phyloP scores from a whole-genome alignment of 163 green algal genomes.

The Chloromonas sp. region DNA sequence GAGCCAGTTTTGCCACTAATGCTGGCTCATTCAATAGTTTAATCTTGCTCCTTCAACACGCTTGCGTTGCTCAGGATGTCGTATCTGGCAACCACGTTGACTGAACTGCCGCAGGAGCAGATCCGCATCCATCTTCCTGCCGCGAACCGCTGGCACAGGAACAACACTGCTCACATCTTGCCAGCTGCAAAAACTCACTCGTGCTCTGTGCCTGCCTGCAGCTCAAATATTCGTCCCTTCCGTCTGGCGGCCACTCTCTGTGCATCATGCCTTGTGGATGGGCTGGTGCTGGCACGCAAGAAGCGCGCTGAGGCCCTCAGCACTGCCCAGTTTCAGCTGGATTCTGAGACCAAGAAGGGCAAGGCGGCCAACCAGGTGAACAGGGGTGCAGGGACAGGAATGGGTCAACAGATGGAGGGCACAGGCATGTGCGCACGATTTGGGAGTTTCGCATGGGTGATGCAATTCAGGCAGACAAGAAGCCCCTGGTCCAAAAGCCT shows the following conservation, averaged over 20 bases:
- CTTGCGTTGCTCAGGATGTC: background rate
- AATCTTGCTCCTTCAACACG: background rate
- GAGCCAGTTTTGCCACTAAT: background rate
- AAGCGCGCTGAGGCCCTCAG: conserved; percentile 30
- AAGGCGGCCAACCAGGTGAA: background rate
- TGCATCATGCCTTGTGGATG: conserved; percentile 56
- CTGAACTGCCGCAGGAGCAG: background rate
- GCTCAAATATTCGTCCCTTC: conserved; percentile 44
- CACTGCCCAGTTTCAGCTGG: background rate
- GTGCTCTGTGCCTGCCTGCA: background rate
- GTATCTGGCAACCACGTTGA: background rate
- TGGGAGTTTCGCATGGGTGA: no score
- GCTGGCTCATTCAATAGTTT: background rate
- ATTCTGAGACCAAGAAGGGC: conserved; percentile 8
- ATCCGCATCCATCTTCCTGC: no score
- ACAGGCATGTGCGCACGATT: no score
- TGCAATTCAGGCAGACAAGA: no score
- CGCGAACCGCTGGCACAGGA: no score
- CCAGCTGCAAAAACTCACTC: background rate
- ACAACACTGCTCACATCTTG: background rate
- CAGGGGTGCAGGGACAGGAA: background rate
- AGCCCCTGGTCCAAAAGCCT: no score
- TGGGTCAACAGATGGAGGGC: no score
- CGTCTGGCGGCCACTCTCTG: conserved; percentile 54
- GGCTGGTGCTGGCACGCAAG: conserved; percentile 35